Conservation (phyloP, 2,329 filamentous ascomycete genomes). For the Colletotrichum sidae region DNA sequence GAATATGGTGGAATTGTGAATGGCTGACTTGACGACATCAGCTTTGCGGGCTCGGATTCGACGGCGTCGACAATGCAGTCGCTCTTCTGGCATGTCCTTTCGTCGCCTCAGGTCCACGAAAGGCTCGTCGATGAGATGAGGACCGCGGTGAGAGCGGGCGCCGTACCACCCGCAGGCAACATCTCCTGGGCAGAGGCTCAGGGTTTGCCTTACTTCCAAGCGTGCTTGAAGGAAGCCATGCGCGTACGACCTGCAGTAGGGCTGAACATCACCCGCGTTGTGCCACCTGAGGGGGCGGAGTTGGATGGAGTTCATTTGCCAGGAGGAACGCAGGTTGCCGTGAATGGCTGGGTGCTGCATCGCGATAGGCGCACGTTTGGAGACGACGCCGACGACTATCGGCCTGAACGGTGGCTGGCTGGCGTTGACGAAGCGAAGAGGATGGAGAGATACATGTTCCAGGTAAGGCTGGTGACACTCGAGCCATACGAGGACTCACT, state of each 20-base stretch:
- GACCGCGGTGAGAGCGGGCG: slow-evolving; percentile 49
- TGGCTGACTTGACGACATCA: slow-evolving; percentile 39
- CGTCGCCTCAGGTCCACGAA: slow-evolving; percentile 54
- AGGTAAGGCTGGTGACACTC: slow-evolving; percentile 51
- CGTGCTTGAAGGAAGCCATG: slow-evolving; percentile 67
- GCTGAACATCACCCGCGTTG: slow-evolving; percentile 62
- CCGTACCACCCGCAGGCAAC: slow-evolving; percentile 53
- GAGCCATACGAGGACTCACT: background rate
- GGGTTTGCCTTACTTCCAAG: slow-evolving; percentile 64
- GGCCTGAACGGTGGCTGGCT: slow-evolving; percentile 67
- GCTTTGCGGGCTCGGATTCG: slow-evolving; percentile 70
- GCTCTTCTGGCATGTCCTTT: slow-evolving; percentile 63
- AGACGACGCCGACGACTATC: slow-evolving; percentile 61
- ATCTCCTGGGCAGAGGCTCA: slow-evolving; percentile 62
- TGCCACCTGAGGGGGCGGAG: slow-evolving; percentile 62
- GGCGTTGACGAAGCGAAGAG: slow-evolving; percentile 54
- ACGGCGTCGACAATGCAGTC: slow-evolving; percentile 70
- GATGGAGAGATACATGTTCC: slow-evolving; percentile 68
- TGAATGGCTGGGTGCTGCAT: slow-evolving; percentile 67
- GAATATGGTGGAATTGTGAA: background rate
- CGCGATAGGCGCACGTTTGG: slow-evolving; percentile 62
- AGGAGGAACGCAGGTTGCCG: slow-evolving; percentile 63
- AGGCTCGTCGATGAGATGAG: slow-evolving; percentile 57
- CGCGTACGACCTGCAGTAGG: slow-evolving; percentile 67
- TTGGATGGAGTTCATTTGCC: slow-evolving; percentile 63